These are phyloP conservation scores for Geotrichum candidum DNA, from an alignment of 1,139 yeast genomes.

Conservation along the genomic window DNA sequence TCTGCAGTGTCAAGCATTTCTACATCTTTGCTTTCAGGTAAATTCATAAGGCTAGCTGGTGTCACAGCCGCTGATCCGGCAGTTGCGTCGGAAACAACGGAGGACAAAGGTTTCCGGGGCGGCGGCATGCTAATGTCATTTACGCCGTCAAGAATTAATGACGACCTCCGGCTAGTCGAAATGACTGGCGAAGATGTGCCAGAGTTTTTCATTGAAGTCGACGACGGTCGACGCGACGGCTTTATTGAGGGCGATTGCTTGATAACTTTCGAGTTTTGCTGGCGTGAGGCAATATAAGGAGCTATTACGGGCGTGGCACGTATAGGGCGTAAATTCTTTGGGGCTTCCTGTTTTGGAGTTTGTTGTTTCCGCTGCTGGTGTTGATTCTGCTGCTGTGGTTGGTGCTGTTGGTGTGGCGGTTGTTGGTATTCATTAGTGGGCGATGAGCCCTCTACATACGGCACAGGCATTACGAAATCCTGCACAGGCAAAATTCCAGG, in stretches of 20 bases:
- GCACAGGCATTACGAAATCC: constrained; percentile 32
- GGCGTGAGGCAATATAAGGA: constrained; percentile 10
- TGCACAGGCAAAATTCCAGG: constrained; percentile 20
- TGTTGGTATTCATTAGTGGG: constrained; percentile 5
- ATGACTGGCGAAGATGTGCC: constrained; percentile 21
- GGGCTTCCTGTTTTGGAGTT: constrained; percentile 14
- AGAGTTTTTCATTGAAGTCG: constrained; percentile 7
- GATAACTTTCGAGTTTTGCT: constrained; percentile 19
- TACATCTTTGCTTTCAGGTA: constrained; percentile 22
- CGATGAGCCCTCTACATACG: constrained; percentile 38
- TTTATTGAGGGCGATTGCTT: constrained; percentile 25
- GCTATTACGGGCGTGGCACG: constrained; percentile 18
- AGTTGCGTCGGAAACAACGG: neutral
- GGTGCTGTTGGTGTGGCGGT: constrained; percentile 12
- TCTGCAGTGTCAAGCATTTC: constrained; percentile 17
- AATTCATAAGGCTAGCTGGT: constrained; percentile 42
- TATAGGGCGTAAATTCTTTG: constrained; percentile 1
- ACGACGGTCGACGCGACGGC: constrained; percentile 21
- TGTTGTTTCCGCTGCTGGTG: constrained; percentile 14
- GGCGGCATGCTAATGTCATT: constrained; percentile 29
- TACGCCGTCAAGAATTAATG: constrained; percentile 9
- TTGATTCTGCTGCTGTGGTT: constrained; percentile 9
- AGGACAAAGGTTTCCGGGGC: constrained; percentile 19
- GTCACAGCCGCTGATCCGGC: constrained; percentile 31
- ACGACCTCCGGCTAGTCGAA: constrained; percentile 14